These are phyloP conservation scores for Aspergillus tamarii DNA, from an alignment of 2,329 filamentous ascomycete genomes.

Conservation along the genomic window DNA sequence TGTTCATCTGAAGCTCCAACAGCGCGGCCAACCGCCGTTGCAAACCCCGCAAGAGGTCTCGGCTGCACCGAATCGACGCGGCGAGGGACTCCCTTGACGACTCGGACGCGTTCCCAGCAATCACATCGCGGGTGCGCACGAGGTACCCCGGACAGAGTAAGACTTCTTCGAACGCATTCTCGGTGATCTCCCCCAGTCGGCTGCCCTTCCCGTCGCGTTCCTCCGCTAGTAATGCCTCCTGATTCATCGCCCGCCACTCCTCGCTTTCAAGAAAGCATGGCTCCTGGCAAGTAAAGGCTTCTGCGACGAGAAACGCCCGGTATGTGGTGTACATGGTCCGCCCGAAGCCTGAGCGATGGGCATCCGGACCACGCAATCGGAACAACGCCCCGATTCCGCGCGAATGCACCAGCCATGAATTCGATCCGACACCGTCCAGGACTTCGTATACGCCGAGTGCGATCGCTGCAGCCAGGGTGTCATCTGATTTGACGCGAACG, in stretches of 20 bases:
- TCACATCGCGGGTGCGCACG: slow-evolving; percentile 16
- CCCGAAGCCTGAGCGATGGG: slow-evolving; percentile 20
- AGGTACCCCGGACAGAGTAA: slow-evolving; percentile 24
- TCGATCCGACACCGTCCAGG: slow-evolving; percentile 18
- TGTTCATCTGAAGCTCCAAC: not conserved
- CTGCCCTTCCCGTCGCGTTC: slow-evolving; percentile 16
- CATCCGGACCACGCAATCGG: slow-evolving; percentile 19
- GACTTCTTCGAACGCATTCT: slow-evolving; percentile 25
- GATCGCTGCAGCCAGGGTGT: slow-evolving; percentile 23
- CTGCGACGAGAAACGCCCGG: slow-evolving; percentile 24
- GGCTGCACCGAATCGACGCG: slow-evolving; percentile 16
- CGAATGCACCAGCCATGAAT: slow-evolving; percentile 26
- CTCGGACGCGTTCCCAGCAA: slow-evolving; percentile 4
- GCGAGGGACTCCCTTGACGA: slow-evolving; percentile 9
- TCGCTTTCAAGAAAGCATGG: slow-evolving; percentile 23
- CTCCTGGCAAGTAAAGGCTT: slow-evolving; percentile 21
- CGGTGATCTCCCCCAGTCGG: slow-evolving; percentile 20
- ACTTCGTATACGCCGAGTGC: slow-evolving; percentile 25
- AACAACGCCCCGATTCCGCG: slow-evolving; percentile 22
- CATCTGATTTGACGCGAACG: slow-evolving; percentile 14
- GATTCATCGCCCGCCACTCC: slow-evolving; percentile 21
- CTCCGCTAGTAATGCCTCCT: slow-evolving; percentile 14
- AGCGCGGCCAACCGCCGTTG: slow-evolving; percentile 13
- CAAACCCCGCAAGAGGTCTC: slow-evolving; percentile 12
- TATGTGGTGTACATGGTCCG: slow-evolving; percentile 25